Percentiles rank a stretch among this genome's conserved stretches.
Evolutionary conservation across 202 grass and related monocot species (phyloP).

Genomic region (Schoenoplectus triqueter): DNA sequence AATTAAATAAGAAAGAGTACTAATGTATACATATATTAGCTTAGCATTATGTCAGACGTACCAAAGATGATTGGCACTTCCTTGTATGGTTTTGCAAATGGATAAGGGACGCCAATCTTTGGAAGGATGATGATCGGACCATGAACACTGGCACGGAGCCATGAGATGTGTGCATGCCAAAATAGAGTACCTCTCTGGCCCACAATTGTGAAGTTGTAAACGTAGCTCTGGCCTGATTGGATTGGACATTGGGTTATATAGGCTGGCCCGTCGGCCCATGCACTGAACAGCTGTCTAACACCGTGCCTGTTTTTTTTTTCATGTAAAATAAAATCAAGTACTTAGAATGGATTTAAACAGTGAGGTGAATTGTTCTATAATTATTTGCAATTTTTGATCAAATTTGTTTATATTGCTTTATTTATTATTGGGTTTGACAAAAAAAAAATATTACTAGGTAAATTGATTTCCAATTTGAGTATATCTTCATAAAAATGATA

Average conservation of each 20-base stretch:
- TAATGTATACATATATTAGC: not conserved
- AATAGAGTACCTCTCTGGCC: slow-evolving; percentile 75
- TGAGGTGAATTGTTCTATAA: not conserved
- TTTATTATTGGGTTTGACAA: not conserved
- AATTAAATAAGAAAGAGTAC: not conserved
- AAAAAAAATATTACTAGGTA: not conserved
- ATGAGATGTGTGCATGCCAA: slow-evolving; percentile 84
- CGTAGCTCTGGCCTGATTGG: slow-evolving; percentile 53
- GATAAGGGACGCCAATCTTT: slow-evolving; percentile 49
- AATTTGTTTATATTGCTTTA: no score
- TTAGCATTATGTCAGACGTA: not conserved
- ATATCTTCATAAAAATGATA: not conserved
- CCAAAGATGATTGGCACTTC: slow-evolving; percentile 61
- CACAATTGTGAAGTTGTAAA: slow-evolving; percentile 57
- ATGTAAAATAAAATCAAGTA: not conserved
- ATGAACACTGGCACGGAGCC: slow-evolving; percentile 67
- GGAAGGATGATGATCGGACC: slow-evolving; percentile 82
- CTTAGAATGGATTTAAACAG: not conserved
- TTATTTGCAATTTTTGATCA: not conserved
- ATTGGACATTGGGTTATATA: slow-evolving; percentile 79
- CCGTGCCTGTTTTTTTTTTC: slow-evolving; percentile 52
- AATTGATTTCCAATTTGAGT: not conserved
- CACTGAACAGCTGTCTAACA: slow-evolving; percentile 57
- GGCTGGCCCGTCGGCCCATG: slow-evolving; percentile 61
- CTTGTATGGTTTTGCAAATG: slow-evolving; percentile 52